Conservation (phyloP, 768 basidiomycete genomes). For the Lentinula raphanica region DNA sequence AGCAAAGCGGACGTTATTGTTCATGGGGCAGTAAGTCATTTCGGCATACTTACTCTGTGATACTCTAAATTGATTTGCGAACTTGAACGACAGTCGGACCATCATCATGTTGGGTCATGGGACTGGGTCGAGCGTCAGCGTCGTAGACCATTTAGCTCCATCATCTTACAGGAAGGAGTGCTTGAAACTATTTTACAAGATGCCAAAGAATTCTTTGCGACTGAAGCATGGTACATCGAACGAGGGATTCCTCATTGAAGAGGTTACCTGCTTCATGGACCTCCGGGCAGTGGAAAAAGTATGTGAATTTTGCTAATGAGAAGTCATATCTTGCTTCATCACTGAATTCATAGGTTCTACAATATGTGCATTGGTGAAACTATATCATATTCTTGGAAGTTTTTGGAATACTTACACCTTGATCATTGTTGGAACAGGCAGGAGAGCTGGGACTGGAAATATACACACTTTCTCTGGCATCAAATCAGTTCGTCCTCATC, state of each 20-base stretch:
- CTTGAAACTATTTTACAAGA: slow-evolving; percentile 44
- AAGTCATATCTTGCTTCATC: slow-evolving; percentile 27
- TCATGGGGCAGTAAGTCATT: slow-evolving; percentile 29
- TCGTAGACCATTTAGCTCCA: slow-evolving; percentile 47
- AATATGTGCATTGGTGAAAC: slow-evolving; percentile 46
- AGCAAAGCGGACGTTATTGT: slow-evolving; percentile 37
- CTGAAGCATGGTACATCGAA: slow-evolving; percentile 53
- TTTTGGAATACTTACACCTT: too few species aligned
- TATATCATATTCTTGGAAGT: too few species aligned
- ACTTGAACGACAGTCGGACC: slow-evolving; percentile 13
- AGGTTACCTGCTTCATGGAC: slow-evolving; percentile 54
- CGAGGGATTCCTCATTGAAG: slow-evolving; percentile 55
- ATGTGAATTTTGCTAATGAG: slow-evolving; percentile 11
- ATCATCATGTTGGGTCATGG: slow-evolving; percentile 12
- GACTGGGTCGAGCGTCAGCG: slow-evolving; percentile 19
- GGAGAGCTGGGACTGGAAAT: slow-evolving; percentile 82
- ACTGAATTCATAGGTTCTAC: slow-evolving; percentile 42
- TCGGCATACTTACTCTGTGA: background rate
- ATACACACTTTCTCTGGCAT: slow-evolving; percentile 51
- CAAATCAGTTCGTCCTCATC: background rate
- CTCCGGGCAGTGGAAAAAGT: slow-evolving; percentile 64
- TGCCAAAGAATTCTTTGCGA: slow-evolving; percentile 45
- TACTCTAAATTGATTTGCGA: background rate
- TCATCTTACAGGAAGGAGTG: slow-evolving; percentile 45
- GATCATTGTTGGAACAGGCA: slow-evolving; percentile 26